Percentiles rank a stretch among this genome's conserved stretches.
phyloP scores from a whole-genome alignment of 257 asterid species.

The Capsicum pubescens region DNA sequence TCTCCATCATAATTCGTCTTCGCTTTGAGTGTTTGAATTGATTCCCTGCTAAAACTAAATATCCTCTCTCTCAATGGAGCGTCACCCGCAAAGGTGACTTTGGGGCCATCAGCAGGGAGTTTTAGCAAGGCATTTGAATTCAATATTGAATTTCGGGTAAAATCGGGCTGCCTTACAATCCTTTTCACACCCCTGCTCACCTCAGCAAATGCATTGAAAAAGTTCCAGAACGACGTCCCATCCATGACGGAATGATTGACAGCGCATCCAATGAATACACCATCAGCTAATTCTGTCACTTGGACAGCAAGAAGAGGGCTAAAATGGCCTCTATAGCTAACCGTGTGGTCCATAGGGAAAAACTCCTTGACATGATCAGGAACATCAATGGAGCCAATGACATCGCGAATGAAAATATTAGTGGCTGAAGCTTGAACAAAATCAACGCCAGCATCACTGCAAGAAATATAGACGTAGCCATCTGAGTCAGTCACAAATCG shows the following conservation, averaged over 20 bases:
- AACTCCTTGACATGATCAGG: slow-evolving; percentile 33
- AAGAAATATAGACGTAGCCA: slow-evolving; percentile 24
- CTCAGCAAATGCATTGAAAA: slow-evolving; percentile 69
- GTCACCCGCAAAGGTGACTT: slow-evolving; percentile 52
- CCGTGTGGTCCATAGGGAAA: slow-evolving; percentile 34
- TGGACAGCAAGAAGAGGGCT: slow-evolving; percentile 35
- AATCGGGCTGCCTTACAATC: slow-evolving; percentile 49
- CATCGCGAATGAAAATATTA: slow-evolving; percentile 20
- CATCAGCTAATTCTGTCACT: slow-evolving; percentile 41
- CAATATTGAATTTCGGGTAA: slow-evolving; percentile 48
- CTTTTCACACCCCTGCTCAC: slow-evolving; percentile 47
- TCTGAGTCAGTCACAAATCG: slow-evolving; percentile 1
- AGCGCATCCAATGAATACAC: slow-evolving; percentile 36
- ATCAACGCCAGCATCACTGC: slow-evolving; percentile 33
- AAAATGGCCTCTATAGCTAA: slow-evolving; percentile 34
- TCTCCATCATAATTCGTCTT: slow-evolving; percentile 30
- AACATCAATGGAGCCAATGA: slow-evolving; percentile 21
- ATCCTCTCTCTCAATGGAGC: slow-evolving; percentile 70
- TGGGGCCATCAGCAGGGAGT: slow-evolving; percentile 67
- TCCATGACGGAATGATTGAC: slow-evolving; percentile 49
- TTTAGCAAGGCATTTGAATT: slow-evolving; percentile 59
- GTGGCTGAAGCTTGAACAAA: not conserved
- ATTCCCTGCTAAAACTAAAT: slow-evolving; percentile 65
- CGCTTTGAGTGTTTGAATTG: slow-evolving; percentile 37
- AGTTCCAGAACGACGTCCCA: slow-evolving; percentile 75